Evolutionary conservation across 2,329 filamentous ascomycete genomes (phyloP).

Genomic region (Fusarium anthophilum): DNA sequence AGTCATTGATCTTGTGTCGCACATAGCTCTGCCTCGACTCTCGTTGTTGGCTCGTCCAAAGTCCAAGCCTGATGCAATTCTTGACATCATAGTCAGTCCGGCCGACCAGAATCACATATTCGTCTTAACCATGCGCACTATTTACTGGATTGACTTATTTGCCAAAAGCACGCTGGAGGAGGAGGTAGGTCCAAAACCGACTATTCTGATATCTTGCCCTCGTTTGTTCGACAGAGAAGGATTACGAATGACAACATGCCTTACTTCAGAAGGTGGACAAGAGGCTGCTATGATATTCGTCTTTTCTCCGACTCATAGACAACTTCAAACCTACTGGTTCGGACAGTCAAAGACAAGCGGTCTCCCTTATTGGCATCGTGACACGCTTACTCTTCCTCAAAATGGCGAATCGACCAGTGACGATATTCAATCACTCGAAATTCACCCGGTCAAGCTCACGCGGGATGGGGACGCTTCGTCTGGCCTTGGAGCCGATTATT

Average conservation of each 20-base stretch:
- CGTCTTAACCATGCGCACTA: slow-evolving; percentile 63
- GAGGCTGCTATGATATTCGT: slow-evolving; percentile 46
- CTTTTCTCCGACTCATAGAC: slow-evolving; percentile 45
- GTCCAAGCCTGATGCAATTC: slow-evolving; percentile 53
- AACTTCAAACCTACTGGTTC: slow-evolving; percentile 51
- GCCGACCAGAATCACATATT: slow-evolving; percentile 60
- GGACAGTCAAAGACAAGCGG: slow-evolving; percentile 27
- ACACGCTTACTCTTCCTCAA: slow-evolving; percentile 44
- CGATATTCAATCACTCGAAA: slow-evolving; percentile 41
- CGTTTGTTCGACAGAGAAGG: slow-evolving; percentile 42
- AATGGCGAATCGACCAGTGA: background rate
- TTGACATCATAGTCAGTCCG: slow-evolving; percentile 64
- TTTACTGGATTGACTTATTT: slow-evolving; percentile 60
- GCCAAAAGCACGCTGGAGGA: slow-evolving; percentile 15
- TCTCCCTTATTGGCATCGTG: slow-evolving; percentile 51
- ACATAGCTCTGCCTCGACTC: slow-evolving; percentile 41
- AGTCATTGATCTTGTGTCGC: slow-evolving; percentile 50
- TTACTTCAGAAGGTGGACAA: slow-evolving; percentile 31
- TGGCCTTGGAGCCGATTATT: slow-evolving; percentile 46
- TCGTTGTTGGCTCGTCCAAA: slow-evolving; percentile 40
- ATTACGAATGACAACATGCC: slow-evolving; percentile 45
- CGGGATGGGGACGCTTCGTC: background rate
- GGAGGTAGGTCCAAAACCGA: slow-evolving; percentile 18
- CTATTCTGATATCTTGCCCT: slow-evolving; percentile 43
- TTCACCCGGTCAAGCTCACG: slow-evolving; percentile 42